Evolutionary conservation across 2,329 filamentous ascomycete genomes (phyloP).

Genomic region (Colletotrichum cuscutae): DNA sequence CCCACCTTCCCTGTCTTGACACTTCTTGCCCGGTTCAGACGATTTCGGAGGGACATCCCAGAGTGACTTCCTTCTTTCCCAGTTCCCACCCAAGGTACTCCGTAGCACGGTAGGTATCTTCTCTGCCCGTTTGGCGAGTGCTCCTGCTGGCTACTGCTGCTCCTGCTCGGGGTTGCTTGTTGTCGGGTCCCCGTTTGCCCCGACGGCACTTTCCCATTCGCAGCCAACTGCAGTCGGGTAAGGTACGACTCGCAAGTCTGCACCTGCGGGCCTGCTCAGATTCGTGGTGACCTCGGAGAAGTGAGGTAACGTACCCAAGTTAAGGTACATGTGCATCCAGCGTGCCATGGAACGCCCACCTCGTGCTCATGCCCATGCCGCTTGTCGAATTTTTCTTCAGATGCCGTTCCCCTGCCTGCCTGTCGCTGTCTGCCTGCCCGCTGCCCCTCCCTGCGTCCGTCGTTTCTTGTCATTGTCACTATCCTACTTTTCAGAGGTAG

Average conservation of each 20-base stretch:
- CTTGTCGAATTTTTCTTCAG: conserved; percentile 14
- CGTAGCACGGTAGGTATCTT: background rate
- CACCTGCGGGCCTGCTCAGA: no score
- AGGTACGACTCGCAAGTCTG: no score
- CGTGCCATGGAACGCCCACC: no score
- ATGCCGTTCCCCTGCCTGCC: background rate
- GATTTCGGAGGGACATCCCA: background rate
- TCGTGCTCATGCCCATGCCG: background rate
- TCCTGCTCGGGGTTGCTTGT: background rate
- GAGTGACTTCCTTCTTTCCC: background rate
- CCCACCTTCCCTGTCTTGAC: conserved; percentile 28
- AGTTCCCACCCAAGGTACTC: no score
- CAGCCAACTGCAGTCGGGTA: background rate
- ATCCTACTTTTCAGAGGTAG: no score
- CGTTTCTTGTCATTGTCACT: background rate
- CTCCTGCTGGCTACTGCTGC: background rate
- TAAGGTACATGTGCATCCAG: no score
- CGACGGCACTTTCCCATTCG: background rate
- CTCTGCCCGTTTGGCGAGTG: background rate
- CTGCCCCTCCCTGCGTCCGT: background rate
- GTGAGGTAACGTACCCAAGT: no score
- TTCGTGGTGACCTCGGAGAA: no score
- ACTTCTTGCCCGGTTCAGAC: background rate
- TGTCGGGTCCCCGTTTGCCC: background rate
- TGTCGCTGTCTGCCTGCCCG: background rate